Percentiles rank a stretch among this genome's conserved stretches.
Conservation (phyloP, 139 green algal species). For the Chlamydomonas asymmetrica region DNA sequence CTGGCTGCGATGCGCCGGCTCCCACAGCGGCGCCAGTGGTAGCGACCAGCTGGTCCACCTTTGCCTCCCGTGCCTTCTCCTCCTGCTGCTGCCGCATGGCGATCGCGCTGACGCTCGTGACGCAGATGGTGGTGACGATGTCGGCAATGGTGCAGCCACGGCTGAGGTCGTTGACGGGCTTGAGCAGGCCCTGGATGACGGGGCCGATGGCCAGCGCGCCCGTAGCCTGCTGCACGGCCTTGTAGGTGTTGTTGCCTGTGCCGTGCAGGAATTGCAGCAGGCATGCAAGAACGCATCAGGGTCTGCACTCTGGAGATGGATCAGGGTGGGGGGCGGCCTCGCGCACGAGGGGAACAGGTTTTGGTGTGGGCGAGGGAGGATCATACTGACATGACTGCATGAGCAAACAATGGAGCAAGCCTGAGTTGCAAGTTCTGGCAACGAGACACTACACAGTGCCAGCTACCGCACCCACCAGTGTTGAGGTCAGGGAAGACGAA, state of each 20-base stretch:
- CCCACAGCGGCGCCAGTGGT: no score
- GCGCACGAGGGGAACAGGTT: not conserved
- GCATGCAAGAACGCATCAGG: no score
- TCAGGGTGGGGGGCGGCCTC: not conserved
- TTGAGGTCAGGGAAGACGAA: constrained; percentile 94
- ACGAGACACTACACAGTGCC: not conserved
- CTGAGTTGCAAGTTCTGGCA: not conserved
- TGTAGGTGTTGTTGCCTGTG: constrained; percentile 90
- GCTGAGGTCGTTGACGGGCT: constrained; percentile 91
- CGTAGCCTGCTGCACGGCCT: constrained; percentile 75
- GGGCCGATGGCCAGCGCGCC: constrained; percentile 84
- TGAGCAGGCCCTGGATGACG: constrained; percentile 81
- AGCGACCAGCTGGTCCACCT: no score
- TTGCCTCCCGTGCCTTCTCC: no score
- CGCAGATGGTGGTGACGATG: constrained; percentile 88
- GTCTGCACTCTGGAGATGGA: no score
- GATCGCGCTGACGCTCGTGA: constrained; percentile 77
- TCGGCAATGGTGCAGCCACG: constrained; percentile 89
- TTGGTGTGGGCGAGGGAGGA: no score
- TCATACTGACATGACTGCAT: not conserved
- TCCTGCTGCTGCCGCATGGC: no score
- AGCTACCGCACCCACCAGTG: constrained; percentile 46
- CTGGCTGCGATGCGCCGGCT: no score
- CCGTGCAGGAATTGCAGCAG: no score
- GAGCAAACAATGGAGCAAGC: not conserved